Percentiles rank a stretch among this genome's conserved stretches.
Evolutionary conservation across 768 basidiomycete species (phyloP).

Genomic region (Lactarius pseudohatsudake): DNA sequence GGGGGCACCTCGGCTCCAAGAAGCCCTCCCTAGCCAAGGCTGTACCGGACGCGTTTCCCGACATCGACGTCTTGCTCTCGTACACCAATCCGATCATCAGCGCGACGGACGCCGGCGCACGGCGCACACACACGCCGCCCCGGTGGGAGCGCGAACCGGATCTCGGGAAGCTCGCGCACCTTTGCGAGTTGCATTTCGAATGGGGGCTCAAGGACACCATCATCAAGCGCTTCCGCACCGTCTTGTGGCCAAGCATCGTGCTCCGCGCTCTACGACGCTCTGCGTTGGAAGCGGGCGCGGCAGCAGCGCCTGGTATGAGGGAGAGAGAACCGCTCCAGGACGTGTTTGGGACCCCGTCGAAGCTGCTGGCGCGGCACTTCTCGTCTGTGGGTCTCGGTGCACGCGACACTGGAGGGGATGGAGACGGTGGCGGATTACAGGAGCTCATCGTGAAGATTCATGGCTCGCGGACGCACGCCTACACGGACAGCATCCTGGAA

Average conservation of each 20-base stretch:
- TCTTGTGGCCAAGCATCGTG: conserved; percentile 77
- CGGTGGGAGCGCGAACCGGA: conserved; percentile 60
- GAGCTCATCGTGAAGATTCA: conserved; percentile 65
- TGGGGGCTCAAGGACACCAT: conserved; percentile 88
- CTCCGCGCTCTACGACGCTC: conserved; percentile 69
- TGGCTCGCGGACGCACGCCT: conserved; percentile 61
- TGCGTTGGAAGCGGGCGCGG: conserved; percentile 39
- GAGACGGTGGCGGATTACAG: conserved; percentile 40
- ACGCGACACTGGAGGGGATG: conserved; percentile 32
- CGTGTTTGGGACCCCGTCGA: conserved; percentile 43
- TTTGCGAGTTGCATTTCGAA: conserved; percentile 88
- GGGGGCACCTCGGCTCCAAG: conserved; percentile 62
- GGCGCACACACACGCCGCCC: conserved; percentile 36
- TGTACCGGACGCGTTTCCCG: conserved; percentile 67
- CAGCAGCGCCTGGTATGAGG: conserved; percentile 30
- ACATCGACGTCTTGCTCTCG: conserved; percentile 68
- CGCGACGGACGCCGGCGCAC: conserved; percentile 49
- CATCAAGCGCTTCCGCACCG: conserved; percentile 77
- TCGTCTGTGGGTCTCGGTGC: conserved; percentile 45
- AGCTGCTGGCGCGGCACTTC: conserved; percentile 57
- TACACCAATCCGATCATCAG: conserved; percentile 80
- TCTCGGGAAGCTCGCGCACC: conserved; percentile 65
- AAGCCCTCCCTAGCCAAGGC: conserved; percentile 60
- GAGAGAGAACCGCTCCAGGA: neutral
- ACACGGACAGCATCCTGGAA: conserved; percentile 70